These are phyloP conservation scores for Tetradesmus lagerheimii DNA, from an alignment of 139 green algal genomes.

Conservation along the genomic window DNA sequence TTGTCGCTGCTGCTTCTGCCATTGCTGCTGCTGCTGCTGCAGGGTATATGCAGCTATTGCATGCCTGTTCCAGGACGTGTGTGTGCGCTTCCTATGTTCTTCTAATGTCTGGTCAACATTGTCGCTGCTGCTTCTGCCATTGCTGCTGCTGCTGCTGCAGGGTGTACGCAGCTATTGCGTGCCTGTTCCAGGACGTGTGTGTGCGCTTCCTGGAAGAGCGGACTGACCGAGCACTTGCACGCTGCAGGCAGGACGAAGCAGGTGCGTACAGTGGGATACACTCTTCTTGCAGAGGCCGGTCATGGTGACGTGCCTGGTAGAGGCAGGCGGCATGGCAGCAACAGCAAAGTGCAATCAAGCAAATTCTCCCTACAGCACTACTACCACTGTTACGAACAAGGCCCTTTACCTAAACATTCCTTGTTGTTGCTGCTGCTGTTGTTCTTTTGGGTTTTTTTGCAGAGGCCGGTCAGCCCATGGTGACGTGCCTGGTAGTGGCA, in stretches of 20 bases:
- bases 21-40: too few relatives aligned
- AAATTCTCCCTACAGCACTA: too few relatives aligned
- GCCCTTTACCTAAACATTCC: too few relatives aligned
- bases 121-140: neutral
- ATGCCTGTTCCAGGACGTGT: slow-evolving; percentile 85
- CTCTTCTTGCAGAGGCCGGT: neutral
- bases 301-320: neutral
- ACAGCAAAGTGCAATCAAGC: too few relatives aligned
- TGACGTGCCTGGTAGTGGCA: slow-evolving; percentile 72
- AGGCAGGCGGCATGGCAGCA: slow-evolving; percentile 89
- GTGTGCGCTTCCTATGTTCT: slow-evolving; percentile 87
- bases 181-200: slow-evolving; percentile 85
- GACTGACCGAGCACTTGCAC: slow-evolving; percentile 48
- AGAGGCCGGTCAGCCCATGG: slow-evolving; percentile 58
- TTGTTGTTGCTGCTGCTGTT: slow-evolving; percentile 30
- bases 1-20: neutral
- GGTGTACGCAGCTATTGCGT: slow-evolving; percentile 79
- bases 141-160: neutral
- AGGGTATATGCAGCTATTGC: slow-evolving; percentile 78
- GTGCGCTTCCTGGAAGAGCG: slow-evolving; percentile 84
- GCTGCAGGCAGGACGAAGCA: slow-evolving; percentile 53
- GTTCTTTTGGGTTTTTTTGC: too few relatives aligned
- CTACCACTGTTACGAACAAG: too few relatives aligned
- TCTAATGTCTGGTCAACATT: too few relatives aligned
- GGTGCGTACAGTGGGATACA: neutral